A percentile compares a stretch with the other conserved stretches of the same genome.
Conservation (phyloP, 2,329 filamentous ascomycete genomes). For the Fusarium robinianum region DNA sequence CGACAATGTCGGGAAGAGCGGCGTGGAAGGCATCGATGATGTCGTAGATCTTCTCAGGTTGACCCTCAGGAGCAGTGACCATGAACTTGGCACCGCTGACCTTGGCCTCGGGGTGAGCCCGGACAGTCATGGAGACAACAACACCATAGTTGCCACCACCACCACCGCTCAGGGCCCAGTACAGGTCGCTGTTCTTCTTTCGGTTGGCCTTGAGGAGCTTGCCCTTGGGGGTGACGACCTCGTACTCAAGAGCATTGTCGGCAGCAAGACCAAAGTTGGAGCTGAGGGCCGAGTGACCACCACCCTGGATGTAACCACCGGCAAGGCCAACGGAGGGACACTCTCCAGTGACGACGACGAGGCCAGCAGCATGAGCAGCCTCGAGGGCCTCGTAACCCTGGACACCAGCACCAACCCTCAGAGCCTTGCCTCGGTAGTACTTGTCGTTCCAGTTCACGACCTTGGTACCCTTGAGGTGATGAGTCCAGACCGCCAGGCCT, state of each 20-base stretch:
- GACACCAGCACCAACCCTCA: constrained; percentile 60
- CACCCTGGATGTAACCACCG: constrained; percentile 65
- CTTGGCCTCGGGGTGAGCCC: constrained; percentile 50
- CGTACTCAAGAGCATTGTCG: constrained; percentile 61
- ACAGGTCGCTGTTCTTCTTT: constrained; percentile 58
- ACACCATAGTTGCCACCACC: constrained; percentile 64
- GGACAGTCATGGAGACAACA: constrained; percentile 59
- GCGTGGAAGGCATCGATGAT: constrained; percentile 33
- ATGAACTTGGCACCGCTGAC: constrained; percentile 40
- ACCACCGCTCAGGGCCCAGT: constrained; percentile 66
- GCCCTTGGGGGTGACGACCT: constrained; percentile 59
- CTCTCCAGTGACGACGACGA: constrained; percentile 59
- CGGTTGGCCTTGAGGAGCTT: constrained; percentile 53
- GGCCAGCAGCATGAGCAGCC: constrained; percentile 50
- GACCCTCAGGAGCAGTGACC: constrained; percentile 9
- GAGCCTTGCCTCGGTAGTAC: constrained; percentile 55
- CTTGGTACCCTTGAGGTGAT: constrained; percentile 47
- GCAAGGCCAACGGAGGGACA: constrained; percentile 61
- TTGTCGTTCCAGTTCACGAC: constrained; percentile 45
- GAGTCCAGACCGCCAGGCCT: constrained; percentile 48
- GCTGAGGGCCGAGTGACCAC: constrained; percentile 56
- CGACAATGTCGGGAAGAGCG: constrained; percentile 44
- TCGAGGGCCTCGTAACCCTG: constrained; percentile 53
- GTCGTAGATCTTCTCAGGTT: constrained; percentile 17
- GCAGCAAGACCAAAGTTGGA: constrained; percentile 62